Evolutionary conservation across 129 eudicot species (phyloP).

Genomic region (Artemisia argyi): DNA sequence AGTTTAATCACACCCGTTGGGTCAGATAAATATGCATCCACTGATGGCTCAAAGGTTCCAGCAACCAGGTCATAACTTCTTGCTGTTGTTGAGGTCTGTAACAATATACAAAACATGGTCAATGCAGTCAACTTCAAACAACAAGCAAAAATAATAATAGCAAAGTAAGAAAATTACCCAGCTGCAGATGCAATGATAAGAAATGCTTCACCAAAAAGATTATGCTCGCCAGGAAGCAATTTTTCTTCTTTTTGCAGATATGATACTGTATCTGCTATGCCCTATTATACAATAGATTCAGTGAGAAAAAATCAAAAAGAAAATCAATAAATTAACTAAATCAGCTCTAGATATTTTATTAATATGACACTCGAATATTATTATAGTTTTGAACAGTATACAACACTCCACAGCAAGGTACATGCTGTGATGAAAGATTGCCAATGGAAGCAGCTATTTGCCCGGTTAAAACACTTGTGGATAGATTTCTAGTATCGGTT

Average conservation of each 20-base stretch:
- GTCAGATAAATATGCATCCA: slow-evolving; percentile 83
- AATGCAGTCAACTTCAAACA: too few species aligned
- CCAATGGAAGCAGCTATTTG: slow-evolving; percentile 38
- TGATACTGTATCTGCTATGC: slow-evolving; percentile 82
- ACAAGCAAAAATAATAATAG: slow-evolving; percentile 12
- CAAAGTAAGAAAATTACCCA: slow-evolving; percentile 50
- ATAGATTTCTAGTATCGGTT: slow-evolving; percentile 30
- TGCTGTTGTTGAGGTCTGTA: slow-evolving; percentile 91
- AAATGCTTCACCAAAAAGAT: slow-evolving; percentile 88
- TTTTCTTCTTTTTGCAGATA: slow-evolving; percentile 82
- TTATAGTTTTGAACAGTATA: too few species aligned
- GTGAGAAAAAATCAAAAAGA: slow-evolving; percentile 18
- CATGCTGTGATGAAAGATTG: slow-evolving; percentile 35
- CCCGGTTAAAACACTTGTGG: slow-evolving; percentile 33
- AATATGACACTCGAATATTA: neutral
- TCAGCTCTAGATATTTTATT: slow-evolving; percentile 12
- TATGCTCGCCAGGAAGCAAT: slow-evolving; percentile 89
- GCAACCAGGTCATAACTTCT: slow-evolving; percentile 95
- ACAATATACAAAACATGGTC: slow-evolving; percentile 20
- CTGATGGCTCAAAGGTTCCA: slow-evolving; percentile 91
- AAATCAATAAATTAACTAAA: slow-evolving; percentile 1
- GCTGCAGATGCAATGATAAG: slow-evolving; percentile 88
- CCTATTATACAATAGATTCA: slow-evolving; percentile 41
- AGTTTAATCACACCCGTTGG: slow-evolving; percentile 67
- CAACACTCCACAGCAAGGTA: too few species aligned